Base-by-base conservation (phyloP, 495 filamentous ascomycete species). In the Penicillium tannophilum region DNA sequence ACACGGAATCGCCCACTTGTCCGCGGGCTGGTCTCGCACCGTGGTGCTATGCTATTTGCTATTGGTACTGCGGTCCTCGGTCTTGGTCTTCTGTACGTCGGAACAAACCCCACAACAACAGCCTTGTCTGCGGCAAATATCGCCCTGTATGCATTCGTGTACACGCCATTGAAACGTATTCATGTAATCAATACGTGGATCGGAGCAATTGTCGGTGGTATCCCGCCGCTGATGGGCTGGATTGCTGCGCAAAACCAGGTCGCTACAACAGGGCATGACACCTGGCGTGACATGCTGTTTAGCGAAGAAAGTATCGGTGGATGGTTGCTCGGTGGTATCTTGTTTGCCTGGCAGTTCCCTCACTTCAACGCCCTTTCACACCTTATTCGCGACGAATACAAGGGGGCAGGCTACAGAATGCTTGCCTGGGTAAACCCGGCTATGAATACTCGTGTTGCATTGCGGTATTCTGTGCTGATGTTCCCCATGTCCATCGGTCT, bases 171-270 rank as follows among this genome's bases (percentile, higher is more conserved):
- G 64, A 98, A 98, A 70, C 86, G 92, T 1, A 73, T 98, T 0
- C 89, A 87, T 24, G 90, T 90, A 6, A 71, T 93, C 45, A 98
- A 98, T 68, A 98, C 94, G 0, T 98, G 94, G 94, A 87, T 92
- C 10, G 94, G 94, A 28, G 94, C 94, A 12, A 58, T 98, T 2
- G 91, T 98, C 0, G 94, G 94, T 48, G 92, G 88, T 1, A 97
- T 98, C 45, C 94, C 94, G 0, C 94, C 94, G 5, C 68, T 98
- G 49, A 98, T 98, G 94, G 94, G 94, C 65, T 98, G 94, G 94
- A 88, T 93, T 14, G 94, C 94, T 0, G 94, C 93, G 2, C 90
- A 90, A 0, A 92, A 92, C 45, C 90, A 96, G 73, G 88, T 83
- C 44, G 91, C 92, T n/a, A 79, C 79, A 12, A 88, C 87, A 0